Evolutionary conservation across 306 rosid genomes (phyloP).

Genomic region (Begonia loranthoides): DNA sequence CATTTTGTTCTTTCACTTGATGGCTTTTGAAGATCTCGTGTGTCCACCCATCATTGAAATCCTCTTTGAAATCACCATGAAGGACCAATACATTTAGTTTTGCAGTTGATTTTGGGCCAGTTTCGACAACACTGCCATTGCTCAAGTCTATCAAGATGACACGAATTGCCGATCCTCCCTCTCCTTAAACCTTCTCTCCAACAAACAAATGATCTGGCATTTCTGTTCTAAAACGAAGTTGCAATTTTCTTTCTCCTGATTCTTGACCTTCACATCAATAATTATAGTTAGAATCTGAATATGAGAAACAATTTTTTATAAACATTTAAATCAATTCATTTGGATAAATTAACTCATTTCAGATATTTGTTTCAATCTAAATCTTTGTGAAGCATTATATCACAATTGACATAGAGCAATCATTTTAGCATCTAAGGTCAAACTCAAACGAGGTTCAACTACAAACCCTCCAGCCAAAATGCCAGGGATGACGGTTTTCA

Average conservation of each 20-base stretch:
- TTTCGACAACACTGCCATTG: slow-evolving; percentile 40
- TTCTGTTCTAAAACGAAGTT: slow-evolving; percentile 62
- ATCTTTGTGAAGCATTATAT: no score
- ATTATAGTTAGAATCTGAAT: no score
- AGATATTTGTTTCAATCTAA: no score
- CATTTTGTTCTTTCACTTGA: slow-evolving; percentile 74
- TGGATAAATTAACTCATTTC: no score
- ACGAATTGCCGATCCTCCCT: slow-evolving; percentile 65
- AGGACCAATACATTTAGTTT: slow-evolving; percentile 64
- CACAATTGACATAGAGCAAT: no score
- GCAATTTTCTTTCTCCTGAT: slow-evolving; percentile 33
- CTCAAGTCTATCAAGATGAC: slow-evolving; percentile 40
- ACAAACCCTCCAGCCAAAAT: slow-evolving; percentile 55
- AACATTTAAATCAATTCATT: no score
- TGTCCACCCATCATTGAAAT: slow-evolving; percentile 50
- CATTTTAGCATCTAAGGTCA: background rate
- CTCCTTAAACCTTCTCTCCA: slow-evolving; percentile 84
- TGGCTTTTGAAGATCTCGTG: slow-evolving; percentile 53
- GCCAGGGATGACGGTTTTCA: slow-evolving; percentile 39
- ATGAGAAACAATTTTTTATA: no score
- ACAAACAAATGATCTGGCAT: slow-evolving; percentile 89
- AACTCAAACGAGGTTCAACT: background rate
- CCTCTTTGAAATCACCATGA: slow-evolving; percentile 72
- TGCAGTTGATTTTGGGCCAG: slow-evolving; percentile 51
- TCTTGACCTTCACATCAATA: slow-evolving; percentile 32